Evolutionary conservation across 2,329 filamentous ascomycete genomes (phyloP).

Genomic region (Cladosporium oxysporum): DNA sequence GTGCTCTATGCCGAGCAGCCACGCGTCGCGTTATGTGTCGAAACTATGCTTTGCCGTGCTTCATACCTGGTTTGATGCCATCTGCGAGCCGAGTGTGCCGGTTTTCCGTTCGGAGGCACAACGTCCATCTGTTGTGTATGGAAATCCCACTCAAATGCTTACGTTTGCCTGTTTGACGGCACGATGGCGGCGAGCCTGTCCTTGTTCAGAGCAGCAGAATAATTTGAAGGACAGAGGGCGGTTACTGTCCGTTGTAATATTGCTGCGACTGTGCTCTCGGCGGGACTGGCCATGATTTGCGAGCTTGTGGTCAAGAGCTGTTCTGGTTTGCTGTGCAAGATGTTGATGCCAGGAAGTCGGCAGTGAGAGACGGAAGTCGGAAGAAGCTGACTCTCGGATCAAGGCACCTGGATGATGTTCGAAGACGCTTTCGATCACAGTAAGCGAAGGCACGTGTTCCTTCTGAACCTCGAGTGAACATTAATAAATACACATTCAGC

Average conservation of each 20-base stretch:
- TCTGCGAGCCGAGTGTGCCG: not conserved
- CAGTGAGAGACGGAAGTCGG: not conserved
- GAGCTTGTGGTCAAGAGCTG: not conserved
- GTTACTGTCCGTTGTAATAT: not conserved
- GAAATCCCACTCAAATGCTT: not conserved
- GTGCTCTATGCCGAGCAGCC: not conserved
- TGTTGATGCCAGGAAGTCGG: not conserved
- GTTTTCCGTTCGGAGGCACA: not conserved
- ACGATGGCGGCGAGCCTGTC: not conserved
- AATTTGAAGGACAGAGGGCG: not conserved
- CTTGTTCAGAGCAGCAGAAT: not conserved
- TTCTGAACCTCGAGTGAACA: not conserved
- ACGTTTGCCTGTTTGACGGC: not conserved
- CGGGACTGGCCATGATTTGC: too few species aligned
- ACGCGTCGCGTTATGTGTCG: too few species aligned
- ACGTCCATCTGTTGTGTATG: not conserved
- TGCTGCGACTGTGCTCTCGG: not conserved
- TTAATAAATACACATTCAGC: not conserved
- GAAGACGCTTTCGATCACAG: not conserved
- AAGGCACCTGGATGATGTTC: not conserved
- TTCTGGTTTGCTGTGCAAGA: not conserved
- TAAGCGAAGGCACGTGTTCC: not conserved
- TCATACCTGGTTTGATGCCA: too few species aligned
- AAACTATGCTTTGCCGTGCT: too few species aligned
- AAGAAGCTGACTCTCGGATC: not conserved